Evolutionary conservation across 2,329 filamentous ascomycete genomes (phyloP).

Genomic region (Fonsecaea pedrosoi): DNA sequence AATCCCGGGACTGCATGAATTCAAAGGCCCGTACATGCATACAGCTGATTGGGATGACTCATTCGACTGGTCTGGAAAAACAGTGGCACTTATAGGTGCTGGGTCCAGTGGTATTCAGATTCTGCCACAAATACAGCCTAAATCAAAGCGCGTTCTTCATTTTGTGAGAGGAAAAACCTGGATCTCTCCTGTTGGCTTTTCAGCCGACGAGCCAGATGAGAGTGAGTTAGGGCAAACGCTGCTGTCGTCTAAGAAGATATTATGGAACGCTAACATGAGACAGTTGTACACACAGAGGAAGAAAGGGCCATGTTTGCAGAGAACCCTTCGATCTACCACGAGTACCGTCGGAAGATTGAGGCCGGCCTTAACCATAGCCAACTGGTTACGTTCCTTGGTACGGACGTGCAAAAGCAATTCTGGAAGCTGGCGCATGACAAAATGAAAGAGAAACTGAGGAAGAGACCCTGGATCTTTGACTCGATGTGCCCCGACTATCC

Average conservation of each 20-base stretch:
- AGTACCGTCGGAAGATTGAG: slow-evolving; percentile 43
- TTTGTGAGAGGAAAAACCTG: slow-evolving; percentile 34
- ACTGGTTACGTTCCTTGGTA: slow-evolving; percentile 25
- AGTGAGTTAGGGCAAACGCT: too few relatives aligned
- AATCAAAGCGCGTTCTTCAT: slow-evolving; percentile 38
- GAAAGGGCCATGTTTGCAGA: too few relatives aligned
- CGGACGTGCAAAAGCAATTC: slow-evolving; percentile 28
- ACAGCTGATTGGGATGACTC: slow-evolving; percentile 43
- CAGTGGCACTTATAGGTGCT: slow-evolving; percentile 39
- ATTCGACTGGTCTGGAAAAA: slow-evolving; percentile 40
- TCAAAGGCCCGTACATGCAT: slow-evolving; percentile 46
- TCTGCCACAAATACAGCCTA: slow-evolving; percentile 49
- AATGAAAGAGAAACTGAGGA: slow-evolving; percentile 32
- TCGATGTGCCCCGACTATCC: slow-evolving; percentile 67
- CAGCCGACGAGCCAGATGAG: slow-evolving; percentile 33
- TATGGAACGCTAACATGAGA: too few relatives aligned
- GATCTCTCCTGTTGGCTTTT: slow-evolving; percentile 32
- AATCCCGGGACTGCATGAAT: slow-evolving; percentile 46
- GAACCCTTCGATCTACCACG: slow-evolving; percentile 38
- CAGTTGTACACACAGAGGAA: too few relatives aligned
- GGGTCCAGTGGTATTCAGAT: slow-evolving; percentile 41
- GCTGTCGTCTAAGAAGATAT: slow-evolving; percentile 36
- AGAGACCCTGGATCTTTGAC: slow-evolving; percentile 25
- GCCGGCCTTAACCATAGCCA: slow-evolving; percentile 38
- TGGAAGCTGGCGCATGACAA: slow-evolving; percentile 15